These are phyloP conservation scores for Pseudohyphozyma bogoriensis DNA, from an alignment of 768 basidiomycete genomes.

Conservation along the genomic window DNA sequence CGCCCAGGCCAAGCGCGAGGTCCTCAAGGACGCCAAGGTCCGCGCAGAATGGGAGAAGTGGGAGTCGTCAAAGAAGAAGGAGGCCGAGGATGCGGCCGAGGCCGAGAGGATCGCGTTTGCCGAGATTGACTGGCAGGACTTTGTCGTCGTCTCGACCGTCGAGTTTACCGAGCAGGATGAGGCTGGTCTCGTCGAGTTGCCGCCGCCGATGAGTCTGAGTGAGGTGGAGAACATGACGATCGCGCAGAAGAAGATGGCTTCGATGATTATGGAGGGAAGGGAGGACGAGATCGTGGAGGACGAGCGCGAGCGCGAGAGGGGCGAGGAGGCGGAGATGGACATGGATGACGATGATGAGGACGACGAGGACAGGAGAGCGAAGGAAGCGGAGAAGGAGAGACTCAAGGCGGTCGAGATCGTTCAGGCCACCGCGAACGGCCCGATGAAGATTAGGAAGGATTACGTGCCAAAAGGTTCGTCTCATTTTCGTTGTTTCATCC, in stretches of 20 bases:
- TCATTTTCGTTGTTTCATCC: not conserved
- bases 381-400: constrained; percentile 16
- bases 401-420: constrained; percentile 23
- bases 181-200: constrained; percentile 64
- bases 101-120: constrained; percentile 89
- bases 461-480: constrained; percentile 83
- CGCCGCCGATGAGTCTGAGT: constrained; percentile 89
- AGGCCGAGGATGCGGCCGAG: constrained; percentile 83
- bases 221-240: constrained; percentile 94
- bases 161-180: constrained; percentile 93
- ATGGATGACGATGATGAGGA: constrained; percentile 61
- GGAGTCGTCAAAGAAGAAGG: constrained; percentile 70
- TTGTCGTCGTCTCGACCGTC: constrained; percentile 93
- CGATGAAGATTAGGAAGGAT: constrained; percentile 91
- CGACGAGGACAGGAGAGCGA: constrained; percentile 41
- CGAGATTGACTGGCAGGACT: constrained; percentile 99
- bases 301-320: constrained; percentile 50
- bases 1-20: constrained; percentile 51
- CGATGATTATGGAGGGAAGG: constrained; percentile 87
- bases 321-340: constrained; percentile 44
- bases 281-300: constrained; percentile 61
- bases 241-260: constrained; percentile 94
- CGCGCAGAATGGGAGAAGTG: constrained; percentile 82
- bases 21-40: constrained; percentile 61
- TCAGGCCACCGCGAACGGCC: constrained; percentile 51